Evolutionary conservation across 2,329 filamentous ascomycete species (phyloP), one percentile per base, ranked within the genome.

Genomic region (Aspergillus ibericus): DNA sequence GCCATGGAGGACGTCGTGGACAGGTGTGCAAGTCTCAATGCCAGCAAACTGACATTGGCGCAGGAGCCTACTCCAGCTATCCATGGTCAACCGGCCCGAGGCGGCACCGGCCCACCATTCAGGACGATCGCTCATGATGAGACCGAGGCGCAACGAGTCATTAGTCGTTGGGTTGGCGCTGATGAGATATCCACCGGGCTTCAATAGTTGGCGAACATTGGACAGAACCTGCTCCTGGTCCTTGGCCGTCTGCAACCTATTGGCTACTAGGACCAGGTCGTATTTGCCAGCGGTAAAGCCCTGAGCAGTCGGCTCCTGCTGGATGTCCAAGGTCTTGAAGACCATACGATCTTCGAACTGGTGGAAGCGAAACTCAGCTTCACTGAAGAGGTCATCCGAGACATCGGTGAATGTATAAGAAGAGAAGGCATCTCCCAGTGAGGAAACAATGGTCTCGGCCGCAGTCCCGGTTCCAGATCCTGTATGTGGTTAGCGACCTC

Each of bases 181-280:
- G 4, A 58, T 20, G 2, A 58, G n/a, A n/a, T 50, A 49, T 10
- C 56, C 51, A 15, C 50, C 50, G 8, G 56, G 56, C 32, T 50
- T 48, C n/a, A 58, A 22, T 4, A 58, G 13, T 58, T 90, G 1
- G 0, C 74, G 71, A 0, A 73, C 63, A 55, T 80, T 73, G 5
- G 32, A 75, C 22, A 48, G 70, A 69, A 35, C 68, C 12, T 65
- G 51, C 10, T 61, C 73, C 42, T 55, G 57, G 47, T 12, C 35
- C 10, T 4, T 44, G 5, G 77, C 79, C 1, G 75, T 75, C 53
- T 80, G 76, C 0, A 82, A 63, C 0, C 76, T 71, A 49, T 75
- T 72, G 42, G 66, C 67, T 1, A 75, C 77, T 32, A 79, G 59
- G 18, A 78, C 63, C 5, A 79, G 55, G 59, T 80, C 77, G 49